Evolutionary conservation across 352 stramenopile genomes (phyloP).

Genomic region (Sclerospora graminicola): DNA sequence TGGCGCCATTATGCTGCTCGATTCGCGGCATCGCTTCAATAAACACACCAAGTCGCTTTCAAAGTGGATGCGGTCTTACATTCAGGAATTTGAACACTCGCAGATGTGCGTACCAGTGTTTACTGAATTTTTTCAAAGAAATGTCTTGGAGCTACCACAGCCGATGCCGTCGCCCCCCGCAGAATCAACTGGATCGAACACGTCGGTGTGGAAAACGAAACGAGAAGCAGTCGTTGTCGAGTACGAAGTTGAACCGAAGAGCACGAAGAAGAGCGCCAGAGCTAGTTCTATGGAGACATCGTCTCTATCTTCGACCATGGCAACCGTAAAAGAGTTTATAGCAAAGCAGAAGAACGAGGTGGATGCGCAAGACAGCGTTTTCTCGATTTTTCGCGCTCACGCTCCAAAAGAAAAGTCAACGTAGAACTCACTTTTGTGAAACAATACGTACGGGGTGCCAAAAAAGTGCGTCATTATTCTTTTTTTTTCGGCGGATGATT

Average conservation of each 20-base stretch:
- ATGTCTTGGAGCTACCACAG: slow-evolving; percentile 32
- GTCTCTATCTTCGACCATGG: slow-evolving; percentile 17
- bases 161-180: not conserved
- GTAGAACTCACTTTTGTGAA: too few species aligned
- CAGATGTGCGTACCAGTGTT: slow-evolving; percentile 55
- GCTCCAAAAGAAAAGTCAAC: slow-evolving; percentile 10
- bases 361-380: slow-evolving; percentile 10
- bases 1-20: slow-evolving; percentile 94
- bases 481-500: too few species aligned
- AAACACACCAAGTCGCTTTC: slow-evolving; percentile 54
- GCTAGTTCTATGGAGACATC: slow-evolving; percentile 4
- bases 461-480: too few species aligned
- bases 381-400: slow-evolving; percentile 19
- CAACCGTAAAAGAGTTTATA: slow-evolving; percentile 23
- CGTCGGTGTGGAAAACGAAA: slow-evolving; percentile 8
- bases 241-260: slow-evolving; percentile 16
- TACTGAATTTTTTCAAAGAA: slow-evolving; percentile 52
- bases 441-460: too few species aligned
- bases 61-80: slow-evolving; percentile 72
- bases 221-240: slow-evolving; percentile 17
- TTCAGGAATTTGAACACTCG: slow-evolving; percentile 61
- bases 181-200: slow-evolving; percentile 3
- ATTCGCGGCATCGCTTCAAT: slow-evolving; percentile 75
- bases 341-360: slow-evolving; percentile 15
- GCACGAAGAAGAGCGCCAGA: slow-evolving; percentile 9